phyloP scores from a whole-genome alignment of 163 green algal genomes.

The Scenedesmus sp. region DNA sequence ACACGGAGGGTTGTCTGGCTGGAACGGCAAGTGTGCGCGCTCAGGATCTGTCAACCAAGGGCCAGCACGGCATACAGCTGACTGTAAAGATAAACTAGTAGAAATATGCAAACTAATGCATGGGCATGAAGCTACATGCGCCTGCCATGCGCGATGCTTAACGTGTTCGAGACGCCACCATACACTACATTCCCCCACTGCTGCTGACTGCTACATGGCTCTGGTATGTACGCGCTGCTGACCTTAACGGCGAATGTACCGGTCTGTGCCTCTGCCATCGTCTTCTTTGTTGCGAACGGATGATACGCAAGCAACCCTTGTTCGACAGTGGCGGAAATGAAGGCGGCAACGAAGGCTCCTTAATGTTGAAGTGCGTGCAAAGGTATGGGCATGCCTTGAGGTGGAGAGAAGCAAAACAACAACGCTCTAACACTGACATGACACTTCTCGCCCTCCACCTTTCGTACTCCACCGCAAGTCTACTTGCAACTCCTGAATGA shows the following conservation, averaged over 20 bases:
- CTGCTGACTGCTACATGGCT: not conserved
- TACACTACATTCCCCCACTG: not conserved
- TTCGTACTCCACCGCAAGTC: not conserved
- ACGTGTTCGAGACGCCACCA: not conserved
- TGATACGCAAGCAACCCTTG: conserved; percentile 4
- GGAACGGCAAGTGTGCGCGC: not conserved
- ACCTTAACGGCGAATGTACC: conserved; percentile 58
- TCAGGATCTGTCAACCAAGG: not conserved
- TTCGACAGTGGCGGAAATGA: not conserved
- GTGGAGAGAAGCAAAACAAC: not conserved
- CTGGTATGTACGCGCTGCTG: not conserved
- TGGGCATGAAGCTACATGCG: not conserved
- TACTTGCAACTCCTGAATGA: not conserved
- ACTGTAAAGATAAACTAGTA: not conserved
- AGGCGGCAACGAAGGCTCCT: not conserved
- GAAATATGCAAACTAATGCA: not conserved
- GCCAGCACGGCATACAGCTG: too few relatives aligned
- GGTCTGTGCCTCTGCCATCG: conserved; percentile 51
- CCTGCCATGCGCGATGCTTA: not conserved
- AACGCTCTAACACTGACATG: conserved; percentile 1
- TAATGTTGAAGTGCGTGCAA: not conserved
- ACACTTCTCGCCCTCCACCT: not conserved
- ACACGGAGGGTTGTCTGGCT: conserved; percentile 1
- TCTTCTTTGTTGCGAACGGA: not conserved
- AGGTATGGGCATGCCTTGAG: not conserved